A percentile compares a stretch with the other conserved stretches of the same genome.
Evolutionary conservation across 2,329 filamentous ascomycete genomes (phyloP).

Genomic region (Sphaerulina vaccinii): DNA sequence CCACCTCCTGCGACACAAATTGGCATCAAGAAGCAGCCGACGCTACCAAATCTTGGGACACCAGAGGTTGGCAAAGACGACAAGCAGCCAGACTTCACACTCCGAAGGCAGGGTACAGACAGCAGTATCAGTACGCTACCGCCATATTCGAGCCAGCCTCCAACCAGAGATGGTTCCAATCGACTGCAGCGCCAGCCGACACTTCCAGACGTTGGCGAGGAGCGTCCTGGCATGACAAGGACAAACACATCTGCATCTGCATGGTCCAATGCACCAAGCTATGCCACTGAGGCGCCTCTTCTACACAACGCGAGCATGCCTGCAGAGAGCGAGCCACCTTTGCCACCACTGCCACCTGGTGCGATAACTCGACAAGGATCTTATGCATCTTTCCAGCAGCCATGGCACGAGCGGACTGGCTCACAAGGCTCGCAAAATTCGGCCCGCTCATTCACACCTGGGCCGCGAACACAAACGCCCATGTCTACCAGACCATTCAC

Average conservation of each 20-base stretch:
- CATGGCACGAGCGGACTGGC: conserved; percentile 24
- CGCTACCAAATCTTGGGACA: conserved; percentile 62
- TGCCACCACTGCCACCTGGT: conserved; percentile 27
- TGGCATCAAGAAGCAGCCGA: conserved; percentile 54
- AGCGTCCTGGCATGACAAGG: conserved; percentile 40
- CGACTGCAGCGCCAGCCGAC: conserved; percentile 40
- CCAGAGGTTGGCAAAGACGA: conserved; percentile 54
- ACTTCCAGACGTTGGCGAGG: conserved; percentile 42
- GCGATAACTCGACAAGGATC: conserved; percentile 28
- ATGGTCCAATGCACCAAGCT: conserved; percentile 53
- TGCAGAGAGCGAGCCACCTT: conserved; percentile 24
- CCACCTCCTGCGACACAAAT: conserved; percentile 17
- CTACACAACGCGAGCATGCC: conserved; percentile 56
- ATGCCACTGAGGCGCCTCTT: conserved; percentile 63
- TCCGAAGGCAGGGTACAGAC: conserved; percentile 38
- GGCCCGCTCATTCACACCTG: conserved; percentile 14
- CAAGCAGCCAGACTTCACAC: conserved; percentile 39
- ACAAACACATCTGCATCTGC: conserved; percentile 57
- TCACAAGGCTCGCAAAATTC: conserved; percentile 22
- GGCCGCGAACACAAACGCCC: conserved; percentile 15
- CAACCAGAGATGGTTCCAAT: conserved; percentile 46
- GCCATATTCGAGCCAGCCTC: conserved; percentile 53
- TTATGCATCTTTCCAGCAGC: conserved; percentile 26
- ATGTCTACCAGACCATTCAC: conserved; percentile 18
- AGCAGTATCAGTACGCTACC: conserved; percentile 45